Percentiles rank a stretch among this genome's conserved stretches.
These are phyloP conservation scores for Agrocybe praecox DNA, from an alignment of 768 basidiomycete species.

Conservation along the genomic window DNA sequence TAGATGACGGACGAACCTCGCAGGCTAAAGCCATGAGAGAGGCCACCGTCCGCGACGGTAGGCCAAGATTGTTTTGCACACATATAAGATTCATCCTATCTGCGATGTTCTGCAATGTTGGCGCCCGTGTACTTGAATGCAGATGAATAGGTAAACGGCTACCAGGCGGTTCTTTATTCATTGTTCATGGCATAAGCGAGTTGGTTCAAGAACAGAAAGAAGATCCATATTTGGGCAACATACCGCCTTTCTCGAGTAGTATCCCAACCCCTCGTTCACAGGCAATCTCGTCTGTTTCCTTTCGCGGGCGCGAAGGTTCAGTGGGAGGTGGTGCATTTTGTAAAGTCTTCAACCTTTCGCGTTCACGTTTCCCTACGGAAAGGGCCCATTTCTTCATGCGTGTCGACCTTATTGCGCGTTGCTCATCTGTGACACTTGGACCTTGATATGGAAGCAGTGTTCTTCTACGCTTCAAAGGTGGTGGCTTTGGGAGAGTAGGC, in stretches of 20 bases:
- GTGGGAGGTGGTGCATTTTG: conserved; percentile 39
- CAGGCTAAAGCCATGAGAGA: conserved; percentile 76
- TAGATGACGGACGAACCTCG: conserved; percentile 52
- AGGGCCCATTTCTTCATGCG: conserved; percentile 78
- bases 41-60: conserved; percentile 64
- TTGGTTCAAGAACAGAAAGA: not conserved
- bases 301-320: conserved; percentile 46
- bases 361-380: conserved; percentile 70
- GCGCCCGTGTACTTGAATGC: conserved; percentile 71
- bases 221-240: conserved; percentile 14
- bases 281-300: conserved; percentile 66
- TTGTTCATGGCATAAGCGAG: not conserved
- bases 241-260: conserved; percentile 68
- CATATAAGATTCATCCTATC: conserved; percentile 83
- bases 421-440: conserved; percentile 51
- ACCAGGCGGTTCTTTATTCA: conserved; percentile 61
- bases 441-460: conserved; percentile 76
- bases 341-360: conserved; percentile 65
- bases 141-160: conserved; percentile 72
- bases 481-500: conserved; percentile 60
- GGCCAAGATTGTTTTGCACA: conserved; percentile 69
- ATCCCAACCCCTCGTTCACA: conserved; percentile 70
- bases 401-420: conserved; percentile 57
- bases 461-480: conserved; percentile 69
- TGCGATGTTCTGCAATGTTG: conserved; percentile 74